phyloP scores from a whole-genome alignment of 495 filamentous ascomycete genomes.

The Talaromyces adpressus region DNA sequence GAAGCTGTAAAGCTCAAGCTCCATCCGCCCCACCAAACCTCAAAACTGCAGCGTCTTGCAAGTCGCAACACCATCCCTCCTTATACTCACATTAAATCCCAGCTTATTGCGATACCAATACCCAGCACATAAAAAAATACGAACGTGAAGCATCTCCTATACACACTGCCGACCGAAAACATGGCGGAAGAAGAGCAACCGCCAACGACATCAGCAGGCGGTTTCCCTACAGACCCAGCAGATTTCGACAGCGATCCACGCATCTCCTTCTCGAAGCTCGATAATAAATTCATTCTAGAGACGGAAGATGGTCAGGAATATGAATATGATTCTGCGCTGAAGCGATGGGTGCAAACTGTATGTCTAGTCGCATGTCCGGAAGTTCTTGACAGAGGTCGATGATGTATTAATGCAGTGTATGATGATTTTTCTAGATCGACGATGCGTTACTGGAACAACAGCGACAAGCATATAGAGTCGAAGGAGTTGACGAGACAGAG shows the following conservation, averaged over 20 bases:
- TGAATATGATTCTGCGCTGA: slow-evolving; percentile 64
- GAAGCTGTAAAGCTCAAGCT: not conserved
- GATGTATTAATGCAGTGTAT: not conserved
- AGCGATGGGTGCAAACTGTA: slow-evolving; percentile 76
- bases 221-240: slow-evolving; percentile 62
- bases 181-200: slow-evolving; percentile 3
- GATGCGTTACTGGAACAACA: slow-evolving; percentile 75
- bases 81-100: not conserved
- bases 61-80: not conserved
- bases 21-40: not conserved
- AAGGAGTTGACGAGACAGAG: slow-evolving; percentile 58
- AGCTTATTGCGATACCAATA: not conserved
- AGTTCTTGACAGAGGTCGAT: not conserved
- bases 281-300: slow-evolving; percentile 76
- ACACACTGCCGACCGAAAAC: not conserved
- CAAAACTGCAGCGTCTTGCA: not conserved
- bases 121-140: not conserved
- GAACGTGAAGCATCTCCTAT: not conserved
- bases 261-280: slow-evolving; percentile 75
- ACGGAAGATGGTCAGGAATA: slow-evolving; percentile 80
- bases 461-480: slow-evolving; percentile 63
- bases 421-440: slow-evolving; percentile 48
- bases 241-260: slow-evolving; percentile 79
- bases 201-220: slow-evolving; percentile 14
- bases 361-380: slow-evolving; percentile 16